These are phyloP conservation scores for Aspergillus diversus DNA, from an alignment of 495 filamentous ascomycete genomes.

Conservation along the genomic window DNA sequence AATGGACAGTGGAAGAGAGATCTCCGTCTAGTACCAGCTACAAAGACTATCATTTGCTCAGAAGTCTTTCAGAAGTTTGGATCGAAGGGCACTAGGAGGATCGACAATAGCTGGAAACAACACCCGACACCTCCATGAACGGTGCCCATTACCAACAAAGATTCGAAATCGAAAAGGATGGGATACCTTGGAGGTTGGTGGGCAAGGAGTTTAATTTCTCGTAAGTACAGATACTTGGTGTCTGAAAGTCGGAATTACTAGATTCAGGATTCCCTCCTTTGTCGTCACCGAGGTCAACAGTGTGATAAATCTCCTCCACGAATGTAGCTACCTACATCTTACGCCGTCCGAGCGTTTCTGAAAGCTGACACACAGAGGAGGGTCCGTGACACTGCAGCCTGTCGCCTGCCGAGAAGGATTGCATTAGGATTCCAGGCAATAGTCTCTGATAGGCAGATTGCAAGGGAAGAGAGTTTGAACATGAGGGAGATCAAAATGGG, in stretches of 20 bases:
- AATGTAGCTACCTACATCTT: constrained; percentile 7
- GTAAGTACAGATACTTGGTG: not conserved
- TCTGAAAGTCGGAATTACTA: not conserved
- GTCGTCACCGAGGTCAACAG: not conserved
- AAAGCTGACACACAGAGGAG: constrained; percentile 27
- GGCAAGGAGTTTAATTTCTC: not conserved
- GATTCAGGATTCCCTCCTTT: not conserved
- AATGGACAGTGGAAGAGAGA: constrained; percentile 13
- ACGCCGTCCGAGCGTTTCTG: constrained; percentile 24
- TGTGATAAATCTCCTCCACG: not conserved
- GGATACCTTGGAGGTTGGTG: not conserved
- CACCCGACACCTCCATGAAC: constrained; percentile 6
- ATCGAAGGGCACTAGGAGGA: constrained; percentile 6
- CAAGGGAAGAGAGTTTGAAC: constrained; percentile 6
- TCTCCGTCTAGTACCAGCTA: constrained; percentile 14
- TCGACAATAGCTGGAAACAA: constrained; percentile 20
- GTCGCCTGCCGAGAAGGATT: constrained; percentile 29
- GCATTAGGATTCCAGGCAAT: constrained; percentile 14
- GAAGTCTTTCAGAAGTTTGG: not conserved
- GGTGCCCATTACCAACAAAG: not conserved
- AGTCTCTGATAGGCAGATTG: constrained; percentile 22
- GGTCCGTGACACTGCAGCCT: constrained; percentile 35
- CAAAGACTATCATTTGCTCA: not conserved
- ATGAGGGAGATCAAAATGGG: not conserved
- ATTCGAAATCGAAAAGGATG: not conserved